Evolutionary conservation across 2,329 filamentous ascomycete genomes (phyloP), one percentile per base, ranked within the genome.

Genomic region (Penicillium sp.): DNA sequence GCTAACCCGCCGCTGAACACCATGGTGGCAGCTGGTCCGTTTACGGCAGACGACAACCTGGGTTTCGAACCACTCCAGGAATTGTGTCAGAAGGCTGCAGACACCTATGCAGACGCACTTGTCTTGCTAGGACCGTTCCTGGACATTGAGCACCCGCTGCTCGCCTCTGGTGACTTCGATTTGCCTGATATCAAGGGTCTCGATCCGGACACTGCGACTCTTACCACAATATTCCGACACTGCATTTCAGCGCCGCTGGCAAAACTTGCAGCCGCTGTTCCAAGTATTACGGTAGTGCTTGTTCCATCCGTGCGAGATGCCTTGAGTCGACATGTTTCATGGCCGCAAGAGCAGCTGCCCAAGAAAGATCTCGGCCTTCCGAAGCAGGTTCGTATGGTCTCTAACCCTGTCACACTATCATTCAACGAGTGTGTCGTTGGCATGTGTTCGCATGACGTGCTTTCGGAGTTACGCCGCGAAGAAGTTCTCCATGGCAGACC

Each of bases 31-130:
- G 80, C 88, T 0, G 93, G 93, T 0, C 93, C 93, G 0, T 98
- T 94, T 66, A 95, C 90, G 0, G 81, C 89, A 2, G 90, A 97
- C 53, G 86, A 91, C 57, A 94, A 94, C 58, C 81, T 98, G 31
- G 85, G 89, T 51, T 98, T 90, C 60, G 86, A 94, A 57, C 86
- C 91, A 6, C 72, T 98, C 2, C 82, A 89, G 56, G 81, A 86
- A 19, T 76, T 98, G 11, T 91, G 91, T 60, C 77, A 78, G 51
- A 83, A 84, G 55, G 89, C 90, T 7, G 81, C 81, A 11, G 81
- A 87, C 49, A 79, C 76, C 15, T 83, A 80, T 49, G 86, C 84
- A 8, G 93, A 98, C 62, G 79, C 80, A 3, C 69, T 98, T 18
- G 77, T 97, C 29, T 74, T 98, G 7, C 73, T 79, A 3, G 93